A percentile compares a stretch with the other conserved stretches of the same genome.
Conservation (phyloP, 2,329 filamentous ascomycete species). For the Pestalotiopsis sp. region DNA sequence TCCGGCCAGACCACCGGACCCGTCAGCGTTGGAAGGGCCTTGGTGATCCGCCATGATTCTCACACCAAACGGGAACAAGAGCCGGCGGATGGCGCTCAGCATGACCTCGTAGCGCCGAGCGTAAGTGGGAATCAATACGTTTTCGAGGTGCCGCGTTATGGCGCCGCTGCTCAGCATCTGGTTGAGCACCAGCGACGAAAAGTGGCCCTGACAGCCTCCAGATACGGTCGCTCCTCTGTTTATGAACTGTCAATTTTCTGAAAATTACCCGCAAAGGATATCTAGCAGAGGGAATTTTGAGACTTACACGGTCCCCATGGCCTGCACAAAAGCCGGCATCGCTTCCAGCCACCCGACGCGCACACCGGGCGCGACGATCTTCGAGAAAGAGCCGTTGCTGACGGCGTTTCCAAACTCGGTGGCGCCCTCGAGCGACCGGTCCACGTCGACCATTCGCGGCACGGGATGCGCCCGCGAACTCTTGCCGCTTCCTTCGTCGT, state of each 20-base stretch:
- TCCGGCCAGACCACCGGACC: background rate
- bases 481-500: background rate
- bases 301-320: background rate
- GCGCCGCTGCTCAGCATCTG: background rate
- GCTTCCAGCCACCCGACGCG: constrained; percentile 59
- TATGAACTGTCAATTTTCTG: background rate
- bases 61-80: background rate
- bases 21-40: background rate
- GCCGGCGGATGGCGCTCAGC: background rate
- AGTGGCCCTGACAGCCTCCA: constrained; percentile 57
- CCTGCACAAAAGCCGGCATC: constrained; percentile 54
- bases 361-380: constrained; percentile 62
- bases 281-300: background rate
- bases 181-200: constrained; percentile 45
- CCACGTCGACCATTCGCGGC: constrained; percentile 60
- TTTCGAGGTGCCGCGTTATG: background rate
- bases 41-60: background rate
- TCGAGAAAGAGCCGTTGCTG: constrained; percentile 67
- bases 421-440: constrained; percentile 54
- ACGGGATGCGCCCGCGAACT: constrained; percentile 30
- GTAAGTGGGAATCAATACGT: background rate
- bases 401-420: constrained; percentile 65
- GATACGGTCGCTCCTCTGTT: constrained; percentile 47
- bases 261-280: background rate
- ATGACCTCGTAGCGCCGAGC: background rate